phyloP scores from a whole-genome alignment of 306 rosid species.

The Sindora glabra region DNA sequence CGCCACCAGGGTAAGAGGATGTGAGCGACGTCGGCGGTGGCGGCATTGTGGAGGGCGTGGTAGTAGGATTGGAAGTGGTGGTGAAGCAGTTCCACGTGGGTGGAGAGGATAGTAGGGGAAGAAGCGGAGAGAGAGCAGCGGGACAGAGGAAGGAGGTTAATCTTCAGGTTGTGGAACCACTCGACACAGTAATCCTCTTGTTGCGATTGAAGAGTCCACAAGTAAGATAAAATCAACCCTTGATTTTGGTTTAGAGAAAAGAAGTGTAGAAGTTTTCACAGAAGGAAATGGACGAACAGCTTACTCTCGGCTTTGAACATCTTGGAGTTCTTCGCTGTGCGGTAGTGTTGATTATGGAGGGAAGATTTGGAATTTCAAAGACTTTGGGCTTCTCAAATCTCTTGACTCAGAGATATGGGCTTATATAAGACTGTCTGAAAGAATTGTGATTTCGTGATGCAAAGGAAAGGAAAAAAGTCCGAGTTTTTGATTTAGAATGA shows the following conservation, averaged over 20 bases:
- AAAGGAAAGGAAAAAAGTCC: too few relatives aligned
- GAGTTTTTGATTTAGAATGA: too few relatives aligned
- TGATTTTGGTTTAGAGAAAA: too few relatives aligned
- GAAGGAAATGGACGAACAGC: neutral
- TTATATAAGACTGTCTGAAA: too few relatives aligned
- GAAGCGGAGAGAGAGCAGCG: conserved; percentile 25
- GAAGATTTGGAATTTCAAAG: too few relatives aligned
- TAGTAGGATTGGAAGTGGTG: conserved; percentile 68
- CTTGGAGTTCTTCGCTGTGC: too few relatives aligned
- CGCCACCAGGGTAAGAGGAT: conserved; percentile 62
- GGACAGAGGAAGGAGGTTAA: conserved; percentile 33
- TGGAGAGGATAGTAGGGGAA: conserved; percentile 24
- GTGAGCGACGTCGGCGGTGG: conserved; percentile 31
- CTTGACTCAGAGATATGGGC: too few relatives aligned
- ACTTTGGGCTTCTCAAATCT: too few relatives aligned
- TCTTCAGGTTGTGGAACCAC: conserved; percentile 32
- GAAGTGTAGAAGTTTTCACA: neutral
- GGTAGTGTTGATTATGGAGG: too few relatives aligned
- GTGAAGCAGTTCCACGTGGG: conserved; percentile 46
- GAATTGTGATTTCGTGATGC: too few relatives aligned
- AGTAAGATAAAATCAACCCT: neutral
- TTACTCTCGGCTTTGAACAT: conserved; percentile 28
- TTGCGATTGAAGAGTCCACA: conserved; percentile 23
- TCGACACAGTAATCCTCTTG: conserved; percentile 24
- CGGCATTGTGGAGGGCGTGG: conserved; percentile 55